A percentile compares a stretch with the other conserved stretches of the same genome.
Evolutionary conservation across 768 basidiomycete genomes (phyloP).

Genomic region (Xerocomellus intermedius): DNA sequence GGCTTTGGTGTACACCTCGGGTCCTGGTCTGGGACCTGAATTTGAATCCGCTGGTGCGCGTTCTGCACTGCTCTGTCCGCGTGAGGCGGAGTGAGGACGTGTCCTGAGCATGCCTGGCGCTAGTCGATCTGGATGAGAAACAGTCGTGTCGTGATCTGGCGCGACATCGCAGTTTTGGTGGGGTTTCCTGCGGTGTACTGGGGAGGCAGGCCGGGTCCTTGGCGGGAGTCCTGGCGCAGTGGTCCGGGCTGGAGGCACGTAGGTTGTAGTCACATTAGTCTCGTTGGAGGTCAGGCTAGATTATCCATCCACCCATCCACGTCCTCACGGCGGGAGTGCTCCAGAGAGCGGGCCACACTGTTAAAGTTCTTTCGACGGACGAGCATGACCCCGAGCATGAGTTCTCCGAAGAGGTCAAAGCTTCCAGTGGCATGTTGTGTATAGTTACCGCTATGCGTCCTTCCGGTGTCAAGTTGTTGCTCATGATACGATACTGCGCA

Average conservation of each 20-base stretch:
- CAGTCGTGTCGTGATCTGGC: not conserved
- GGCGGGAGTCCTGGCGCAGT: no score
- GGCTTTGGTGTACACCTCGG: not conserved
- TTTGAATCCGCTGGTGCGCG: not conserved
- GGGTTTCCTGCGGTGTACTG: constrained; percentile 17
- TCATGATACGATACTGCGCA: no score
- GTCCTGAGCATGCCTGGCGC: not conserved
- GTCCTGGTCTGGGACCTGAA: not conserved
- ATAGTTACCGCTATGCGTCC: constrained; percentile 7
- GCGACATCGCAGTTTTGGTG: constrained; percentile 11
- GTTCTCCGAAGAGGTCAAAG: not conserved
- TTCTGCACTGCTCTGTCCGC: not conserved
- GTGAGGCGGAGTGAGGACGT: not conserved
- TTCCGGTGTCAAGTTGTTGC: constrained; percentile 8
- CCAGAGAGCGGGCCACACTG: constrained; percentile 27
- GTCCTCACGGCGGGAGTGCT: not conserved
- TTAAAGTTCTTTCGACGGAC: no score
- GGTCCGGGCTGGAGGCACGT: no score
- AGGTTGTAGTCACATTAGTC: no score
- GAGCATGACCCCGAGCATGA: not conserved
- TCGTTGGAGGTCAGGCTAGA: no score
- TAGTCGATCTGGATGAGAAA: not conserved
- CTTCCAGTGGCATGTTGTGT: not conserved
- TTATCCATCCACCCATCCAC: no score
- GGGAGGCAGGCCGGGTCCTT: no score